Evolutionary conservation across 2,329 filamentous ascomycete genomes (phyloP).

Genomic region (Aureobasidium sp.): DNA sequence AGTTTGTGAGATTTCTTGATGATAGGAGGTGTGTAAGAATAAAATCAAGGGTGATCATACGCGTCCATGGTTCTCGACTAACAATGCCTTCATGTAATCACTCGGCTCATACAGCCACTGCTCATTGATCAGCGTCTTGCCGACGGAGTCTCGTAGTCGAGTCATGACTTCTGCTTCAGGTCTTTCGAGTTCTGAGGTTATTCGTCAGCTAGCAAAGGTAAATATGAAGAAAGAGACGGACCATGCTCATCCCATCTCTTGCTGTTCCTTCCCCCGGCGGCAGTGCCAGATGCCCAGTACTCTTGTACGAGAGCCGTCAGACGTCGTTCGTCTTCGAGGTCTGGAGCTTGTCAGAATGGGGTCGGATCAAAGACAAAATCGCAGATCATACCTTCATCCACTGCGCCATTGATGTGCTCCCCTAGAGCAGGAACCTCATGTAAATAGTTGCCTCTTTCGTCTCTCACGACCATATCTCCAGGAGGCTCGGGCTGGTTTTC

Average conservation of each 20-base stretch:
- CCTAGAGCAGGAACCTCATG: not conserved
- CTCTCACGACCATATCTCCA: conserved; percentile 10
- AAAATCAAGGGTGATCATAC: not conserved
- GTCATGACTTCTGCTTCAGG: conserved; percentile 9
- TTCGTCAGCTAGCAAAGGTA: not conserved
- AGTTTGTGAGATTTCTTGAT: not conserved
- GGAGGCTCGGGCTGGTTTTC: not conserved
- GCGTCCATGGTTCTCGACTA: conserved; percentile 9
- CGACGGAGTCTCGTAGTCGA: conserved; percentile 4
- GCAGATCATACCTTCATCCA: conserved; percentile 1
- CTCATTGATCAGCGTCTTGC: conserved; percentile 3
- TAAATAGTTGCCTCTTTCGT: conserved; percentile 8
- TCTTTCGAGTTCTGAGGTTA: not conserved
- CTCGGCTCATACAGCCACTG: conserved; percentile 14
- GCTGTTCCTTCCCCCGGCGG: not conserved
- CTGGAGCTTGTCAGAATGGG: not conserved
- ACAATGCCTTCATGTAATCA: conserved; percentile 12
- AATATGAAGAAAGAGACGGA: not conserved
- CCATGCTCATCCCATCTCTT: conserved; percentile 10
- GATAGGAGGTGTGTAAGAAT: not conserved
- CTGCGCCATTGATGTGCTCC: not conserved
- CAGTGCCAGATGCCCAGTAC: conserved; percentile 7
- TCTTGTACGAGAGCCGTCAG: conserved; percentile 9
- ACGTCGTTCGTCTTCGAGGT: conserved; percentile 3
- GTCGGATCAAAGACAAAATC: not conserved